Conservation (phyloP, 2,329 filamentous ascomycete genomes). For the Madurella fahalii region DNA sequence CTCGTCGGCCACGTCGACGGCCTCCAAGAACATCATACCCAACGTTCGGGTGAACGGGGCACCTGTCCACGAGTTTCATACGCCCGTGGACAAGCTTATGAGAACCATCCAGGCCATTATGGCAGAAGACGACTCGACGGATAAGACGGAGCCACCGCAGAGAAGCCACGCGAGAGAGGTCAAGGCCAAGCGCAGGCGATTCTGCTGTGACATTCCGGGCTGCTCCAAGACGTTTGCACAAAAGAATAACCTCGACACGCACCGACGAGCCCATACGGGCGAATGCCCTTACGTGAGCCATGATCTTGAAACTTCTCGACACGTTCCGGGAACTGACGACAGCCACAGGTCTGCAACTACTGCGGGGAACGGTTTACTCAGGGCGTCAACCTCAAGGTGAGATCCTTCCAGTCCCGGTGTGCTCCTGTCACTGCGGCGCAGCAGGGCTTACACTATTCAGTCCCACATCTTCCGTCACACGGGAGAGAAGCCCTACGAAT, state of each 20-base stretch:
- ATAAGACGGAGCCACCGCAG: constrained; percentile 16
- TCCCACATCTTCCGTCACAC: constrained; percentile 86
- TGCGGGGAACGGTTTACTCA: constrained; percentile 85
- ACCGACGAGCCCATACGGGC: constrained; percentile 82
- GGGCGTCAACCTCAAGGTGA: constrained; percentile 81
- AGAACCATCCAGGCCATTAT: constrained; percentile 74
- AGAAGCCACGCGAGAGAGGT: constrained; percentile 43
- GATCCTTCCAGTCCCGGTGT: constrained; percentile 15
- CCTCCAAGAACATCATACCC: constrained; percentile 39
- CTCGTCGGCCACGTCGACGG: constrained; percentile 9
- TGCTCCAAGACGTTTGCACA: constrained; percentile 84
- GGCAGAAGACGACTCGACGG: constrained; percentile 33
- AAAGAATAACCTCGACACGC: constrained; percentile 89
- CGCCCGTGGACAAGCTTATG: constrained; percentile 83
- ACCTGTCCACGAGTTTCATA: constrained; percentile 62
- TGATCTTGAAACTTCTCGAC: not conserved
- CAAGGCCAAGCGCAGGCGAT: constrained; percentile 53
- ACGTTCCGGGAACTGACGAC: constrained; percentile 25
- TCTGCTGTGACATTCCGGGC: constrained; percentile 66
- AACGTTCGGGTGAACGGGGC: constrained; percentile 46
- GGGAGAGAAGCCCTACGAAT: constrained; percentile 78
- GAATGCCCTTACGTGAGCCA: constrained; percentile 78
- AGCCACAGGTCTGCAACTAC: constrained; percentile 61
- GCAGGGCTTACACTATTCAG: constrained; percentile 38
- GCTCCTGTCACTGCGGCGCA: not conserved